Evolutionary conservation across 139 green algal species (phyloP).

Genomic region (Haematococcus lacustris): DNA sequence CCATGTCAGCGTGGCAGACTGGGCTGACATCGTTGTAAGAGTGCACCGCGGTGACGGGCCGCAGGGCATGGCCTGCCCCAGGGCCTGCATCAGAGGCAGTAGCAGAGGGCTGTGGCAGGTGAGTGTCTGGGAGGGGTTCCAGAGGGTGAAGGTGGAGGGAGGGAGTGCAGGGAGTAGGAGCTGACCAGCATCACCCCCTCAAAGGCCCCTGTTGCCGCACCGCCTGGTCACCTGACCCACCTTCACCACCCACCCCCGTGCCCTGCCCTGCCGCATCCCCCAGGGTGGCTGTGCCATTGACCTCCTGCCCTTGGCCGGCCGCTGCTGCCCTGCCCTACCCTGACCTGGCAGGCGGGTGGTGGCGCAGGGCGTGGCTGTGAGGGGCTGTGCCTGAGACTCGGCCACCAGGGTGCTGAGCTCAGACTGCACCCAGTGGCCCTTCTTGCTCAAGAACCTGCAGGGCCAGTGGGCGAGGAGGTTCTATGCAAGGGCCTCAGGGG

Average conservation of each 20-base stretch:
- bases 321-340: background rate
- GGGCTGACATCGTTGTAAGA: conserved; percentile 19
- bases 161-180: no score
- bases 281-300: no score
- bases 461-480: no score
- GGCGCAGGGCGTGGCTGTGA: conserved; percentile 12
- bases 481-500: no score
- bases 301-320: background rate
- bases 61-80: background rate
- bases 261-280: no score
- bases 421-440: conserved; percentile 18
- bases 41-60: conserved; percentile 13
- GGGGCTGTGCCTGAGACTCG: conserved; percentile 15
- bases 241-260: no score
- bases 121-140: no score
- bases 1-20: conserved; percentile 1
- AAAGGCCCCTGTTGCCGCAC: no score
- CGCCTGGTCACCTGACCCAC: no score
- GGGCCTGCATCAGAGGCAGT: background rate
- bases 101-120: no score
- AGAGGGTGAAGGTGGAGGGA: no score
- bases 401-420: conserved; percentile 16
- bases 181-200: no score
- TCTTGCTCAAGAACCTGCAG: conserved; percentile 15
- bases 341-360: conserved; percentile 8